Evolutionary conservation across 768 basidiomycete genomes (phyloP), one percentile per base, ranked within the genome.

Genomic region (Wakefieldia striispora): DNA sequence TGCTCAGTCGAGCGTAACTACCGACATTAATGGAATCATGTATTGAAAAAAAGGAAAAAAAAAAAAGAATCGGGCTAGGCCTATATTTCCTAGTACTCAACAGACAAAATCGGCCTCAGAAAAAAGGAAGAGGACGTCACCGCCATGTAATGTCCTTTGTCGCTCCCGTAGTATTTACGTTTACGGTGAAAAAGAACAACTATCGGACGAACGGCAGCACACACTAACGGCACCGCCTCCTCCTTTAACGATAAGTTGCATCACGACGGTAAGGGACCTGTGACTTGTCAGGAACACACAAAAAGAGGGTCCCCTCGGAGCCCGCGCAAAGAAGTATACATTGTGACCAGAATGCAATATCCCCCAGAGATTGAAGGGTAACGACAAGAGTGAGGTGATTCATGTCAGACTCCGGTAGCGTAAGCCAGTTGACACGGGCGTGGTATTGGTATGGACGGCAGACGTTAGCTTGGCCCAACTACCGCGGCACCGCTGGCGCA

Each of bases 261-360:
- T 68, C 50, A 58, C 56, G 53, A 60, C 54, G 51, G 37, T 51
- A 55, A 52, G 57, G 56, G 56, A 35, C 33, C 33, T 33, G 33
- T 16, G 19, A 29, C 41, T 47, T 43, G 50, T 47, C 51, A 67
- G 59, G 65, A 61, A 66, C 66, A 43, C 13, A 40, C 16, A 42
- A 49, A 49, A 43, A 43, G 53, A 50, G 46, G 43, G 60, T 55
- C 45, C 45, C 67, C 65, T 66, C 65, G 67, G 65, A 65, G 39
- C 20, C 67, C 65, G 65, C 65, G 65, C 65, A 55, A n/a, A 47
- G 50, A 53, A 55, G 44, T 17, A 35, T 23, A 45, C 33, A 44
- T 43, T 45, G 16, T 46, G 45, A 47, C 20, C 37, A 20, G 42
- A n/a, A 50, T 7, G 16, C 34, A 11, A 27, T 43, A 24, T 35